These are phyloP conservation scores for Protomyces gravidus DNA, from an alignment of 1,139 yeast species.

Conservation along the genomic window DNA sequence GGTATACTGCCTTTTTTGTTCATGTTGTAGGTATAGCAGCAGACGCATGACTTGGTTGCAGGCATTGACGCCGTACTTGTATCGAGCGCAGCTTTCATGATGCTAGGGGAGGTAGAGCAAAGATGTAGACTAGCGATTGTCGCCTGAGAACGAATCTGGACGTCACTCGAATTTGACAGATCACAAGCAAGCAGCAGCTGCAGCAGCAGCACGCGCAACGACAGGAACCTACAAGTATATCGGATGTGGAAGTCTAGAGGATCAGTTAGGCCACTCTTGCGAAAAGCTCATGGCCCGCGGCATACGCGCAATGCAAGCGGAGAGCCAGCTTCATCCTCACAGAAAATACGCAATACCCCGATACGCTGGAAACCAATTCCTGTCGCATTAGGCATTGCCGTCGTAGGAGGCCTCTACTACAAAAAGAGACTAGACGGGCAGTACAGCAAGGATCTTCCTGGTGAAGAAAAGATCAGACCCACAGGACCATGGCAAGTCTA, in stretches of 20 bases:
- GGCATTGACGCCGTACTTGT: neutral
- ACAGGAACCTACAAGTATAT: too few species aligned
- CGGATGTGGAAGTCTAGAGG: neutral
- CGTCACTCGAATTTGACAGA: too few species aligned
- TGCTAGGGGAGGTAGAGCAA: neutral
- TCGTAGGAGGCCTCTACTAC: slow-evolving; percentile 27
- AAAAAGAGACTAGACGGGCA: slow-evolving; percentile 23
- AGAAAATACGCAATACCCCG: slow-evolving; percentile 18
- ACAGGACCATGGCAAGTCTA: slow-evolving; percentile 48
- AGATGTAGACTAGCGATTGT: too few species aligned
- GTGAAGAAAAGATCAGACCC: slow-evolving; percentile 32
- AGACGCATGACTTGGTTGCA: slow-evolving; percentile 11
- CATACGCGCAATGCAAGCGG: neutral
- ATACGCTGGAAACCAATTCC: slow-evolving; percentile 30
- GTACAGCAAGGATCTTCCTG: slow-evolving; percentile 13
- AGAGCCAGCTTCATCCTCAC: neutral
- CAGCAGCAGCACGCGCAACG: too few species aligned
- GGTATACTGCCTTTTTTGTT: slow-evolving; percentile 2
- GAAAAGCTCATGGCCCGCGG: neutral
- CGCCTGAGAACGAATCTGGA: too few species aligned
- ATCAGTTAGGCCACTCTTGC: neutral
- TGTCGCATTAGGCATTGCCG: slow-evolving; percentile 30
- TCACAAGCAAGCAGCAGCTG: too few species aligned
- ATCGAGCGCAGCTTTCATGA: neutral
- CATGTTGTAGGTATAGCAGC: slow-evolving; percentile 14